These are phyloP conservation scores for Schwanniomyces pseudopolymorphus DNA, from an alignment of 805 yeast genomes.

Conservation along the genomic window DNA sequence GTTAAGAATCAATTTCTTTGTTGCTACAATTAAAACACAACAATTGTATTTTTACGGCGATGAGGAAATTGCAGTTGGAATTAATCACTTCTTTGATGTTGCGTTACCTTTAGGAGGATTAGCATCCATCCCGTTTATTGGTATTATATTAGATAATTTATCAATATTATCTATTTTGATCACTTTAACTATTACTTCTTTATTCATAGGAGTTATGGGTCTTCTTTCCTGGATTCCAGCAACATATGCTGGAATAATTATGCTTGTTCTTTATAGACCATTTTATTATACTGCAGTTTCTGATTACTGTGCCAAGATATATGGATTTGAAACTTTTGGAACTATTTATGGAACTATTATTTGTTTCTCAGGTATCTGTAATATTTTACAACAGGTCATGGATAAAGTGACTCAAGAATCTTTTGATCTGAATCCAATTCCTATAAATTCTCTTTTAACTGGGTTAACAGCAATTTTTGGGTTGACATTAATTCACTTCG, in stretches of 20 bases:
- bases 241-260: slow-evolving; percentile 66
- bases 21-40: slow-evolving; percentile 84
- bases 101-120: slow-evolving; percentile 90
- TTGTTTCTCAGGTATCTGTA: slow-evolving; percentile 78
- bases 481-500: slow-evolving; percentile 39
- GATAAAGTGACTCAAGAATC: slow-evolving; percentile 69
- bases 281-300: slow-evolving; percentile 91
- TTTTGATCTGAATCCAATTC: slow-evolving; percentile 75
- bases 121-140: slow-evolving; percentile 83
- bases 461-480: slow-evolving; percentile 55
- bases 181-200: slow-evolving; percentile 53
- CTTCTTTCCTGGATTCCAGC: slow-evolving; percentile 52
- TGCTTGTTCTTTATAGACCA: slow-evolving; percentile 83
- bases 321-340: slow-evolving; percentile 91
- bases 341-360: slow-evolving; percentile 86
- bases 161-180: slow-evolving; percentile 58
- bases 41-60: slow-evolving; percentile 63
- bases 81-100: slow-evolving; percentile 78
- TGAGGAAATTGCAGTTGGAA: slow-evolving; percentile 48
- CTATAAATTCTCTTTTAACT: slow-evolving; percentile 64
- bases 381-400: slow-evolving; percentile 66
- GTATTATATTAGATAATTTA: slow-evolving; percentile 71
- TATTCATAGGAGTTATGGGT: slow-evolving; percentile 71
- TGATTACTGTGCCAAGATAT: slow-evolving; percentile 88
- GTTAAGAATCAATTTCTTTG: slow-evolving; percentile 89